Evolutionary conservation across 2,329 filamentous ascomycete genomes (phyloP), one percentile per base, ranked within the genome.

Genomic region (Trichoderma sp.): DNA sequence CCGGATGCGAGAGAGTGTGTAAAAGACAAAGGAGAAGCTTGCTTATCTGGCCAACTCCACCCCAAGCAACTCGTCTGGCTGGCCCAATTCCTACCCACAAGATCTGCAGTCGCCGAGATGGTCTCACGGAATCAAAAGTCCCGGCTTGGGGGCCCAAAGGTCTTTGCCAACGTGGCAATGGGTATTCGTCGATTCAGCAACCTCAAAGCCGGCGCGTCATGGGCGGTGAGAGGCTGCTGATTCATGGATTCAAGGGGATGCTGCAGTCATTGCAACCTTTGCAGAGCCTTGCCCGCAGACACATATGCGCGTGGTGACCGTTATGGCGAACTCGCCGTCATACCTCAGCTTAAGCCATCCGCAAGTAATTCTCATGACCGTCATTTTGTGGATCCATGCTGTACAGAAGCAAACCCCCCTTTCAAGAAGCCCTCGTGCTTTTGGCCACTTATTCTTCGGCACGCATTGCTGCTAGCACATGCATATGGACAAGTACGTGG

Each of bases 101-200:
- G 68, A 68, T 70, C 64, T 68, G 37, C 68, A n/a, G 29, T 52
- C 52, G 56, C 63, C 56, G 21, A 67, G 61, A 52, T 49, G 53
- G 35, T 57, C 63, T 55, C 57, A 47, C 57, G 19, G 56, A 49
- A 49, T 35, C 68, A 68, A 53, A 58, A 31, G 29, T 47, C 43
- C 62, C 24, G 43, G 49, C 55, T 47, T 27, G 57, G 64, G 40
- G 33, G 21, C 63, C 57, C 49, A 55, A 61, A 53, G 19, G 37
- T 33, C 21, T 13, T 24, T 68, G 68, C 64, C 68, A 70, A 62
- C 68, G 68, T 68, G 68, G 68, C 64, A 70, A 47, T 55, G 37
- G 37, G 37, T 33, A 47, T 62, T 49, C 57, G 35, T n/a, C 35
- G 49, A 27, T 68, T 49, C 63, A 67, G 57, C 49, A 57, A 47